Evolutionary conservation across 2,329 filamentous ascomycete species (phyloP), one percentile per base, ranked within the genome.

Genomic region (Colletotrichum lini): DNA sequence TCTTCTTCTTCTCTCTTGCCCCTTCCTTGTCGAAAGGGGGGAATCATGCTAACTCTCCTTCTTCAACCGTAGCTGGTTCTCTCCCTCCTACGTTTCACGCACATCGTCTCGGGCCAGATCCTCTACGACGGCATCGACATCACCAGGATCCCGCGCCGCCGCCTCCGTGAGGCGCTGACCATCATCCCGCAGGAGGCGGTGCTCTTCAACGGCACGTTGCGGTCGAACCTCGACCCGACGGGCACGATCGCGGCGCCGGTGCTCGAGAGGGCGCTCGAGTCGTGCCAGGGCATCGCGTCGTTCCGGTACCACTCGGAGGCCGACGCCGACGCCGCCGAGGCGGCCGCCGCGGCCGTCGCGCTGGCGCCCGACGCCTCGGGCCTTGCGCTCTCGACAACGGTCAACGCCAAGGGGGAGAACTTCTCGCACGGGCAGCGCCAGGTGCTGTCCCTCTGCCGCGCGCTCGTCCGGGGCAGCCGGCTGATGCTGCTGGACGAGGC

Each of bases 161-260:
- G 82, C 35, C 84, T 90, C 44, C 85, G 88, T 15, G 85, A 87
- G 73, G 85, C 84, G 59, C 83, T 90, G 21, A 89, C 87, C 3
- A 86, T 90, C 52, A 90, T 90, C 21, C 87, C 89, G 0, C 88
- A 90, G 74, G 89, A 90, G 73, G 85, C 89, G 0, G 86, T 88
- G 21, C 80, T 90, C 9, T 89, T 89, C 76, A 87, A 85, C 70
- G 87, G 87, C 26, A 84, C 83, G 13, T 83, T 89, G 13, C 79
- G 81, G 57, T 85, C 84, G 16, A 89, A 94, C 75, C 85, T 94
- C 16, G 92, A 94, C 77, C 89, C 92, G 0, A 90, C 91, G 49
- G 84, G 87, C 44, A 83, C 87, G 44, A 83, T 91, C 38, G 82
- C 86, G 0, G 86, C 88, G 61, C 80, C 81, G 1, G 84, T 86